phyloP scores from a whole-genome alignment of 148 eudicot genomes.

The Rhododendron vialii region DNA sequence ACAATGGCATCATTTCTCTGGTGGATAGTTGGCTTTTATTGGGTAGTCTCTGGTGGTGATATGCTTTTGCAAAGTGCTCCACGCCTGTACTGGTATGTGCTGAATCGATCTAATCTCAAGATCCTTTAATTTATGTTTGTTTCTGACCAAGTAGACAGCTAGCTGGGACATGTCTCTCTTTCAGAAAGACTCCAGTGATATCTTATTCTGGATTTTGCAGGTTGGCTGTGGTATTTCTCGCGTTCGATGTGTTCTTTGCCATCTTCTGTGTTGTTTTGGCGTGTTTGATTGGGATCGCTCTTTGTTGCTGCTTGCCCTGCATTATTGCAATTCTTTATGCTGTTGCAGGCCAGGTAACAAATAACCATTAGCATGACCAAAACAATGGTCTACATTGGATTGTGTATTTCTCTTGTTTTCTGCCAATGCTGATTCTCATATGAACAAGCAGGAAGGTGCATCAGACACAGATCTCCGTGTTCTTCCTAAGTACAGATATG shows the following conservation, averaged over 20 bases:
- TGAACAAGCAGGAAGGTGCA: conserved; percentile 81
- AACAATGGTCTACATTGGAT: background rate
- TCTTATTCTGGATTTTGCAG: conserved; percentile 39
- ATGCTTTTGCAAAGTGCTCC: conserved; percentile 70
- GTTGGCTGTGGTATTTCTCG: conserved; percentile 89
- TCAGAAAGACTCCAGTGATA: background rate
- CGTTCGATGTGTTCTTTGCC: conserved; percentile 96
- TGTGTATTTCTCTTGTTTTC: background rate
- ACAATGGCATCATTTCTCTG: conserved; percentile 86
- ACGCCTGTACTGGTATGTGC: conserved; percentile 74
- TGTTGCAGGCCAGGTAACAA: conserved; percentile 84
- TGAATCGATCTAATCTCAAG: background rate
- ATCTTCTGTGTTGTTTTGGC: conserved; percentile 92
- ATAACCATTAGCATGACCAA: background rate
- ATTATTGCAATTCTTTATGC: conserved; percentile 92
- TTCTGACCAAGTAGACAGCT: background rate
- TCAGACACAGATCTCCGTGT: conserved; percentile 82
- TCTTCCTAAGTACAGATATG: conserved; percentile 74
- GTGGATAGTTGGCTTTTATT: conserved; percentile 98
- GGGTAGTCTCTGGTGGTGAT: conserved; percentile 89
- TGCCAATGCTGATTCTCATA: conserved; percentile 2
- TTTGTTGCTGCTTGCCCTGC: conserved; percentile 98
- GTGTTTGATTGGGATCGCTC: conserved; percentile 84
- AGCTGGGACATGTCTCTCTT: background rate
- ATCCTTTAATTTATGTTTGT: background rate